These are phyloP conservation scores for Plasmopara viticola DNA, from an alignment of 352 stramenopile species.

Conservation along the genomic window DNA sequence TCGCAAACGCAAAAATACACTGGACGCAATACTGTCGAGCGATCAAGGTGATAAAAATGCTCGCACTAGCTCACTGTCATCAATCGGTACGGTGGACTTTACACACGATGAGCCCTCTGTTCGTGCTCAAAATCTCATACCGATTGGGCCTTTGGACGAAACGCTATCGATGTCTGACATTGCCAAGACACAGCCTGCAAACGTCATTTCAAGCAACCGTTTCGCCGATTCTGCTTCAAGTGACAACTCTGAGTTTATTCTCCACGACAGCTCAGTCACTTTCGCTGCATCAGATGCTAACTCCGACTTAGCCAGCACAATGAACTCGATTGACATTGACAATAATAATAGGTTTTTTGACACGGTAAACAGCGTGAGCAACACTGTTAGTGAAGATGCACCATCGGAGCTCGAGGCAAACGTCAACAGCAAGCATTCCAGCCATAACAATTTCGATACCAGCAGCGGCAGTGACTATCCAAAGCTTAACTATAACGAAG, in stretches of 20 bases:
- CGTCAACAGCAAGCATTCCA: slow-evolving; percentile 9
- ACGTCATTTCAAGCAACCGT: slow-evolving; percentile 4
- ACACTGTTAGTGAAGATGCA: slow-evolving; percentile 11
- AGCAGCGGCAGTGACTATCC: slow-evolving; percentile 17
- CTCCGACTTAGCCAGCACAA: slow-evolving; percentile 29
- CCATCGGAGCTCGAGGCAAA: slow-evolving; percentile 13
- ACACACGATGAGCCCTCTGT: slow-evolving; percentile 33
- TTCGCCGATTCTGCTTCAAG: slow-evolving; percentile 9
- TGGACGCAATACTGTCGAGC: slow-evolving; percentile 26
- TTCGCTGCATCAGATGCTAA: slow-evolving; percentile 20
- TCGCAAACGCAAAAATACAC: slow-evolving; percentile 23
- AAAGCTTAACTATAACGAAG: slow-evolving; percentile 15
- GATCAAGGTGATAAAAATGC: slow-evolving; percentile 14
- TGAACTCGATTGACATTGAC: slow-evolving; percentile 30
- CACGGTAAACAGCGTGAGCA: slow-evolving; percentile 12
- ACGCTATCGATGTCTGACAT: slow-evolving; percentile 30
- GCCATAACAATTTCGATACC: slow-evolving; percentile 10
- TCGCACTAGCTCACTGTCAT: slow-evolving; percentile 33
- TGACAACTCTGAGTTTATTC: slow-evolving; percentile 24
- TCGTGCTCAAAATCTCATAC: slow-evolving; percentile 18
- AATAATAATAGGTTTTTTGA: slow-evolving; percentile 22
- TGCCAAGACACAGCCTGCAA: slow-evolving; percentile 9
- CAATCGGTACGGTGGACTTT: slow-evolving; percentile 57
- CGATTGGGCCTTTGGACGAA: slow-evolving; percentile 31
- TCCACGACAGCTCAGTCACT: slow-evolving; percentile 22